Evolutionary conservation across 495 filamentous ascomycete species (phyloP).

Genomic region (Neurospora terricola): DNA sequence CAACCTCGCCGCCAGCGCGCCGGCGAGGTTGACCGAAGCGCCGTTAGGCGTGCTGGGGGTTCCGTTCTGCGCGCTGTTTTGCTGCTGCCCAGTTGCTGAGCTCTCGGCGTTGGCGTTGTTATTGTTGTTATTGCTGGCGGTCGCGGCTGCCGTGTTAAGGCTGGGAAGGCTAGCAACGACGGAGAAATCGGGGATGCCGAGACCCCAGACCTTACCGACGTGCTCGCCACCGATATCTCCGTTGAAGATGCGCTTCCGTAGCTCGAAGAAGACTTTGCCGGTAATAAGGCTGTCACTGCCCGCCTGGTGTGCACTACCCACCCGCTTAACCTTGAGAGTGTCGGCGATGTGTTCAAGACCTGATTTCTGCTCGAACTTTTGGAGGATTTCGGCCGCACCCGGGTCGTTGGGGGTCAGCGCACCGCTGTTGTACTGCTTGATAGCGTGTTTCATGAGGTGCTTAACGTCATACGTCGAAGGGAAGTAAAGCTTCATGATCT

Average conservation of each 20-base stretch:
- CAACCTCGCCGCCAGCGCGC: constrained; percentile 51
- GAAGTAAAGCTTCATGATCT: constrained; percentile 80
- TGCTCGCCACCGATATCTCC: constrained; percentile 69
- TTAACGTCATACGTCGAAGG: constrained; percentile 92
- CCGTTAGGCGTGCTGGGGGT: constrained; percentile 66
- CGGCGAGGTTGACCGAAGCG: constrained; percentile 39
- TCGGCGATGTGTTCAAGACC: constrained; percentile 91
- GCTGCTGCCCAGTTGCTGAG: constrained; percentile 12
- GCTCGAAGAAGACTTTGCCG: constrained; percentile 84
- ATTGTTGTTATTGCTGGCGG: not conserved
- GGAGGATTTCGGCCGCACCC: constrained; percentile 55
- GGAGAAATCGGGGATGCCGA: constrained; percentile 52
- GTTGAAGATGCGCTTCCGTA: constrained; percentile 75
- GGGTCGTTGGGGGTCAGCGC: constrained; percentile 55
- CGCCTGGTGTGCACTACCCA: constrained; percentile 80
- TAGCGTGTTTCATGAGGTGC: constrained; percentile 75
- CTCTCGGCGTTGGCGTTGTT: constrained; percentile 1
- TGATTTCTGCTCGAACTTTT: constrained; percentile 73
- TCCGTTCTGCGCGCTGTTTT: constrained; percentile 43
- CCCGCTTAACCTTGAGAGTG: constrained; percentile 74
- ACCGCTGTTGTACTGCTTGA: constrained; percentile 53
- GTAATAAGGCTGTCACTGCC: constrained; percentile 88
- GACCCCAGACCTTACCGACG: constrained; percentile 78
- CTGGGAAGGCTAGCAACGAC: constrained; percentile 28
- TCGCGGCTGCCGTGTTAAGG: constrained; percentile 10